Evolutionary conservation across 805 yeast genomes (phyloP).

Genomic region (Barnettozyma botsteinii): DNA sequence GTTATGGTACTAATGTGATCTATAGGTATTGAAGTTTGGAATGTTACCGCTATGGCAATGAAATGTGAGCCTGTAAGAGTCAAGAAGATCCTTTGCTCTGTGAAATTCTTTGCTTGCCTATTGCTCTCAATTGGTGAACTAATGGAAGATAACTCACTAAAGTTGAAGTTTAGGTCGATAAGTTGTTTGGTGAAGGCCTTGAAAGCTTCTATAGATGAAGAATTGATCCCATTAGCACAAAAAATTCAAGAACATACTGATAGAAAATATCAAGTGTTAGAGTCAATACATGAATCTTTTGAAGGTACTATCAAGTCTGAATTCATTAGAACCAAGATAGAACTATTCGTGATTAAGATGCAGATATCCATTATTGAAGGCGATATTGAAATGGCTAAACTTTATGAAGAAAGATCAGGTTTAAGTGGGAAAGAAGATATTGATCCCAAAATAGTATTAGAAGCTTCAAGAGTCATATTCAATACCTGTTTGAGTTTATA

Average conservation of each 20-base stretch:
- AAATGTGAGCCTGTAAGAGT: slow-evolving; percentile 16
- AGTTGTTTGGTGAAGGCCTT: slow-evolving; percentile 28
- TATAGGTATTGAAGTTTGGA: slow-evolving; percentile 33
- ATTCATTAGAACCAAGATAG: slow-evolving; percentile 22
- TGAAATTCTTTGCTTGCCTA: slow-evolving; percentile 27
- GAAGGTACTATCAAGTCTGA: slow-evolving; percentile 4
- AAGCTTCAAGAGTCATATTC: slow-evolving; percentile 29
- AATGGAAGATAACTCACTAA: slow-evolving; percentile 16
- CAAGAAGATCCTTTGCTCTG: slow-evolving; percentile 13
- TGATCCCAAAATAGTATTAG: slow-evolving; percentile 21
- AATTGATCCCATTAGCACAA: slow-evolving; percentile 14
- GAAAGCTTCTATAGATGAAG: slow-evolving; percentile 26
- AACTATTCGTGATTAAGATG: slow-evolving; percentile 29
- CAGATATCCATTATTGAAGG: slow-evolving; percentile 27
- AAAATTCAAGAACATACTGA: slow-evolving; percentile 29
- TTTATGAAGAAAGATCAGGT: slow-evolving; percentile 29
- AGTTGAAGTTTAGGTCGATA: slow-evolving; percentile 26
- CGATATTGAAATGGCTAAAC: slow-evolving; percentile 31
- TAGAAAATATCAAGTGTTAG: slow-evolving; percentile 20
- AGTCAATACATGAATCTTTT: slow-evolving; percentile 11
- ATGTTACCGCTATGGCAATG: slow-evolving; percentile 26
- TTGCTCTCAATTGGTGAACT: slow-evolving; percentile 29
- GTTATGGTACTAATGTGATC: slow-evolving; percentile 1
- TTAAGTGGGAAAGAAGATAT: slow-evolving; percentile 14
- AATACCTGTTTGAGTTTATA: slow-evolving; percentile 26